Evolutionary conservation across 202 grass and related monocot species (phyloP), one percentile per base, ranked within the genome.

Genomic region (Elaeis oleifera): DNA sequence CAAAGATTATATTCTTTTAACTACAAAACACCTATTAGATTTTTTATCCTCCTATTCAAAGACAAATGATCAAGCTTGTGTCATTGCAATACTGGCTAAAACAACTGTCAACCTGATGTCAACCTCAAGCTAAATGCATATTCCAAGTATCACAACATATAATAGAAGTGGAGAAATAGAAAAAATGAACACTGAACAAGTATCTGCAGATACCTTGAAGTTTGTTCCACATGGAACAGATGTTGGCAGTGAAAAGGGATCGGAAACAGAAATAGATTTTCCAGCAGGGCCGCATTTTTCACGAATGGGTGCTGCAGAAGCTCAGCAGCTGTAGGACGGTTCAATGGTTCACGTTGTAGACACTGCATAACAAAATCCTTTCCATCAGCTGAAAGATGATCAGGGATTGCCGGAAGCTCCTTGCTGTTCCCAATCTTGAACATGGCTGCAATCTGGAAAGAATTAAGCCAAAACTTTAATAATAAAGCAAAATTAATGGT

Each of bases 351-450:
- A 24, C 88, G 79, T 50, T 92, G 88, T 18, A 99, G 79, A 51
- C 94, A 99, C 26, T 67, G 59, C 56, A 72, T 79, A 75, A 99
- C 72, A 53, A 99, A 92, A 79, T 99, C 88, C 71, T 82, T 92
- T 51, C 94, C 84, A 22, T 92, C 85, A 68, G 81, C 94, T 31
- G 94, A 92, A 49, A 99, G 94, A 70, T 86, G 81, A 63, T 99
- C 82, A 7, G 94, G 94, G 78, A 89, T 92, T 74, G 84, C 67
- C 22, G 94, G 94, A 77, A 99, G 84, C 56, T 99, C 94, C 75
- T 89, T 99, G 67, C 94, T 89, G 61, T 99, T 99, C 27, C 82
- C 82, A 72, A 99, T 99, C 75, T 99, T 99, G 75, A 99, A 99
- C 80, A 99, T 76, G 53, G 88, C 94, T 44, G 94, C 94, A 80